phyloP scores from a whole-genome alignment of 1,284 basidiomycete genomes.

The Paramarasmius palmivorus region DNA sequence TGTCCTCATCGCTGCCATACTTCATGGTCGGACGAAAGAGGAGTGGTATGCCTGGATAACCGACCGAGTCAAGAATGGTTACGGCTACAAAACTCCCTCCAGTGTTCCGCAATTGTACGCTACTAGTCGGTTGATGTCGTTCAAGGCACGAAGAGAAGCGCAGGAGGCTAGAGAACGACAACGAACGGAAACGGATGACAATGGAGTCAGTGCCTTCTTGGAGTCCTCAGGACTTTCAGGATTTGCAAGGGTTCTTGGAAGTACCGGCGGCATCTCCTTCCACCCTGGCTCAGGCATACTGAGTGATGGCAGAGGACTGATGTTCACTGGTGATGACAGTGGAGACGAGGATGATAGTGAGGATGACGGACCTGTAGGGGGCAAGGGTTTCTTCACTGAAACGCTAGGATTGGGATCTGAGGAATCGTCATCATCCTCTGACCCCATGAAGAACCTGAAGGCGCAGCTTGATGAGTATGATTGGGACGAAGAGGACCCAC shows the following conservation, averaged over 20 bases:
- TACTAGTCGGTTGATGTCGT: constrained; percentile 56
- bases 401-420: constrained; percentile 38
- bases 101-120: constrained; percentile 70
- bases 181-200: constrained; percentile 37
- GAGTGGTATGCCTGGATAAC: constrained; percentile 95
- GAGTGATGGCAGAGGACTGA: constrained; percentile 47
- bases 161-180: constrained; percentile 56
- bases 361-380: constrained; percentile 36
- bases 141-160: constrained; percentile 55
- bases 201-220: constrained; percentile 24
- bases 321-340: constrained; percentile 59
- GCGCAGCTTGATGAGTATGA: constrained; percentile 57
- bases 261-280: constrained; percentile 59
- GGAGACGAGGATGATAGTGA: constrained; percentile 58
- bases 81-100: constrained; percentile 74
- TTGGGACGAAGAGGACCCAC: constrained; percentile 21
- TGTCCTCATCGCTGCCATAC: constrained; percentile 85
- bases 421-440: constrained; percentile 33
- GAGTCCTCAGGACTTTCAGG: constrained; percentile 33
- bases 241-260: constrained; percentile 47
- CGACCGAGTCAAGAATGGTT: constrained; percentile 76
- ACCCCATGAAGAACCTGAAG: constrained; percentile 57
- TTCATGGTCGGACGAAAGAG: constrained; percentile 84
- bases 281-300: constrained; percentile 50
- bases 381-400: constrained; percentile 43